Evolutionary conservation across 2,329 filamentous ascomycete species (phyloP), one percentile per base, ranked within the genome.

Genomic region (Chaetomiaceae sp.): DNA sequence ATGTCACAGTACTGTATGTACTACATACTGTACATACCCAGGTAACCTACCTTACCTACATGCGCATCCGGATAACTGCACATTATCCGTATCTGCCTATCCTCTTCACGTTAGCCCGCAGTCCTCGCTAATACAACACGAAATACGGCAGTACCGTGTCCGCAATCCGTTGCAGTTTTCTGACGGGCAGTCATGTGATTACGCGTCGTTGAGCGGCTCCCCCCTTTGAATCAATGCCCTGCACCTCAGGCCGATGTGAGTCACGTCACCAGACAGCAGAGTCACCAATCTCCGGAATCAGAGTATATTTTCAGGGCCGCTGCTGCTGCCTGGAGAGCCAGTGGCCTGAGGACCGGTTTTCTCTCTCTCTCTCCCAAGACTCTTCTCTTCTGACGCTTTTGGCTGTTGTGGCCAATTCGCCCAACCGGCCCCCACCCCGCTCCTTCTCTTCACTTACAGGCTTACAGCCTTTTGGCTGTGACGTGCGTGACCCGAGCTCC

Each of bases 161-260:
- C n/a, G n/a, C n/a, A n/a, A n/a, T n/a, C n/a, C n/a, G n/a, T 27
- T 43, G 33, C 16, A 37, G 40, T 29, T n/a, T n/a, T 30, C 30
- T 40, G 27, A 48, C 48, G 27, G 44, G 53, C 27, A 25, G 34
- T 58, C 59, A 60, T 54, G 59, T 61, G 59, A 60, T 54, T 52
- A 59, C 58, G 57, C 49, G 57, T 53, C n/a, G 36, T 9, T 34
- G 21, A 36, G 11, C 6, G 27, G n/a, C n/a, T n/a, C n/a, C 18
- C 7, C 36, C 14, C 13, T 32, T 13, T 14, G 32, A 33, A 23
- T 37, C 20, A 29, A 55, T 45, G 40, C 49, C 49, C 47, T 51
- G 47, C 25, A 27, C 37, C 47, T 37, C 32, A 48, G 46, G 51
- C 42, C 32, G 32, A 34, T 14, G 58, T 59, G 57, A 59, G 44